These are phyloP conservation scores for Avena eriantha DNA, from an alignment of 176 grass and related monocot species.

Conservation along the genomic window DNA sequence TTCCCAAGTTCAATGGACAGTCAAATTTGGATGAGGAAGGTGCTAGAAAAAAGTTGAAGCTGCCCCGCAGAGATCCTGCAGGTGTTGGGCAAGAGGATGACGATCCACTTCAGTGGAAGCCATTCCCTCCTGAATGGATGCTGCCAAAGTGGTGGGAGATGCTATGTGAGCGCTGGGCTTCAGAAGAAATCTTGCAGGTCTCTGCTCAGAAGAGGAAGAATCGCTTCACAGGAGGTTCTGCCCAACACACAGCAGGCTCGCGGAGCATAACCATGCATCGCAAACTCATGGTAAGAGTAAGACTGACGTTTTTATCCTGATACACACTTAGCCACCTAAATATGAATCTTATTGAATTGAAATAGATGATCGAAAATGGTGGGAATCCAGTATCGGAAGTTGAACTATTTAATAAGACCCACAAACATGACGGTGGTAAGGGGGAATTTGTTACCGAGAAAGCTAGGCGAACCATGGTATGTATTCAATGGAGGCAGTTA, in stretches of 20 bases:
- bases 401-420: constrained; percentile 48
- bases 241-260: constrained; percentile 53
- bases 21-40: constrained; percentile 28
- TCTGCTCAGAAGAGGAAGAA: constrained; percentile 51
- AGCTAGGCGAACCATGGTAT: constrained; percentile 43
- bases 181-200: constrained; percentile 46
- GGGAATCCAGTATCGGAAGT: constrained; percentile 51
- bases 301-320: constrained; percentile 20
- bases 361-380: constrained; percentile 52
- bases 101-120: constrained; percentile 50
- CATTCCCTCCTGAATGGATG: constrained; percentile 53
- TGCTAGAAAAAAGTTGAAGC: constrained; percentile 33
- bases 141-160: constrained; percentile 50
- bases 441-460: constrained; percentile 47
- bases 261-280: constrained; percentile 58
- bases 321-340: constrained; percentile 17
- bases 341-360: constrained; percentile 33
- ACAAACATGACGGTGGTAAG: constrained; percentile 44
- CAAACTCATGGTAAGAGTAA: constrained; percentile 51
- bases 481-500: neutral
- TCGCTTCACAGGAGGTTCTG: constrained; percentile 48
- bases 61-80: constrained; percentile 24
- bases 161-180: constrained; percentile 56
- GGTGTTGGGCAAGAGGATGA: constrained; percentile 18
- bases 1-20: constrained; percentile 21